Evolutionary conservation across 371 early-diverging fungal species (phyloP).

Genomic region (Vairimorpha apis): DNA sequence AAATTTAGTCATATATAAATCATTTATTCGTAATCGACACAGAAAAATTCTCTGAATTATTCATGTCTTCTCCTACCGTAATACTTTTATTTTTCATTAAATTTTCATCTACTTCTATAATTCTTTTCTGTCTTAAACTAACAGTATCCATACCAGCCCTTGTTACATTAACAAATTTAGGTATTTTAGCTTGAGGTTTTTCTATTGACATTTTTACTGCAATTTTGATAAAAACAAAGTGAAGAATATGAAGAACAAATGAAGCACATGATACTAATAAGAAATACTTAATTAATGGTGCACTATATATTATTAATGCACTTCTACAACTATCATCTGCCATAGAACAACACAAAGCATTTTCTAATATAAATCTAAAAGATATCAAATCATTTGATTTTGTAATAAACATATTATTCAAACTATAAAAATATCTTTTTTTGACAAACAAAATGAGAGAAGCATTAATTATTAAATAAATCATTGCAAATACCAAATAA

Average conservation of each 20-base stretch:
- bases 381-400: neutral
- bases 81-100: neutral
- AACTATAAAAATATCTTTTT: conserved; percentile 1
- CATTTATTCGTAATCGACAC: too few species aligned
- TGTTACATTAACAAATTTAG: conserved; percentile 22
- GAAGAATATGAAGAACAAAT: conserved; percentile 14
- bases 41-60: too few species aligned
- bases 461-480: neutral
- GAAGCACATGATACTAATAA: conserved; percentile 6
- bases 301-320: neutral
- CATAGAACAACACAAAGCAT: neutral
- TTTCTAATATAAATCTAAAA: neutral
- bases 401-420: neutral
- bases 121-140: conserved; percentile 29
- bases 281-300: neutral
- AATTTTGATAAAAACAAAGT: conserved; percentile 24
- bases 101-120: neutral
- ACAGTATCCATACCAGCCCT: conserved; percentile 31
- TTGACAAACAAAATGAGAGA: conserved; percentile 24
- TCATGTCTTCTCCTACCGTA: neutral
- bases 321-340: neutral
- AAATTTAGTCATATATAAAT: too few species aligned
- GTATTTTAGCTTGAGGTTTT: conserved; percentile 2
- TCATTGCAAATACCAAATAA: conserved; percentile 13
- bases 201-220: conserved; percentile 22